Conservation (phyloP, 1,284 basidiomycete species). For the Peniophora sp. region DNA sequence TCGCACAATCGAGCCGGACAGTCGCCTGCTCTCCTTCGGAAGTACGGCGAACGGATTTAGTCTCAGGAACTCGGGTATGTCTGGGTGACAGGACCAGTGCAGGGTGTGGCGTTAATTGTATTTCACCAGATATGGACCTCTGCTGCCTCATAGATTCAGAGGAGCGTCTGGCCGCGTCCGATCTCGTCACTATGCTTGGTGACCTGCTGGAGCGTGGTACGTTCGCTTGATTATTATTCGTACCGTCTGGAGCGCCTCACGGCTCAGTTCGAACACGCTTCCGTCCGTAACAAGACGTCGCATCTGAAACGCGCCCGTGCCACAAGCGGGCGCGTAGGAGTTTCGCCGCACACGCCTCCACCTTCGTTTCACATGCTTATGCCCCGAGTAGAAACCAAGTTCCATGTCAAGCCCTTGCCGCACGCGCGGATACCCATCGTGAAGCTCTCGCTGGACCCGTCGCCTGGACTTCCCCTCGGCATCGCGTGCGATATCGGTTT, state of each 20-base stretch:
- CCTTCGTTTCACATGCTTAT: slow-evolving; percentile 7
- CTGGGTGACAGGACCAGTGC: slow-evolving; percentile 2
- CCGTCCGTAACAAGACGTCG: too few relatives aligned
- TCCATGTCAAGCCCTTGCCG: slow-evolving; percentile 93
- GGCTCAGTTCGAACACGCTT: neutral
- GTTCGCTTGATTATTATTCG: slow-evolving; percentile 16
- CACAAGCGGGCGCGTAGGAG: too few relatives aligned
- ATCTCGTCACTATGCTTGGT: slow-evolving; percentile 92
- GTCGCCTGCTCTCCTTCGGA: slow-evolving; percentile 89
- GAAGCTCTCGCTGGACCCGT: slow-evolving; percentile 90
- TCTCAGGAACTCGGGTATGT: slow-evolving; percentile 85
- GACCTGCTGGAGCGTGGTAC: slow-evolving; percentile 87
- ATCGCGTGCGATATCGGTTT: slow-evolving; percentile 98
- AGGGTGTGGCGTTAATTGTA: slow-evolving; percentile 5
- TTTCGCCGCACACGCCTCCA: neutral
- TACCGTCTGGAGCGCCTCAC: neutral
- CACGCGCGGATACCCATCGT: slow-evolving; percentile 98
- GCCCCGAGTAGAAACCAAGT: slow-evolving; percentile 76
- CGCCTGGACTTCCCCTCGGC: slow-evolving; percentile 81
- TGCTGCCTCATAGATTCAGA: slow-evolving; percentile 91
- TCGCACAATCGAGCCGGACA: slow-evolving; percentile 88
- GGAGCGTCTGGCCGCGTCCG: slow-evolving; percentile 69
- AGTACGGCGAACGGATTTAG: slow-evolving; percentile 94
- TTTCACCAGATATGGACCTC: slow-evolving; percentile 87
- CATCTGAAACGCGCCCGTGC: too few relatives aligned